phyloP scores from a whole-genome alignment of 1,139 yeast species.

The Sugiyamaella neomexicana region DNA sequence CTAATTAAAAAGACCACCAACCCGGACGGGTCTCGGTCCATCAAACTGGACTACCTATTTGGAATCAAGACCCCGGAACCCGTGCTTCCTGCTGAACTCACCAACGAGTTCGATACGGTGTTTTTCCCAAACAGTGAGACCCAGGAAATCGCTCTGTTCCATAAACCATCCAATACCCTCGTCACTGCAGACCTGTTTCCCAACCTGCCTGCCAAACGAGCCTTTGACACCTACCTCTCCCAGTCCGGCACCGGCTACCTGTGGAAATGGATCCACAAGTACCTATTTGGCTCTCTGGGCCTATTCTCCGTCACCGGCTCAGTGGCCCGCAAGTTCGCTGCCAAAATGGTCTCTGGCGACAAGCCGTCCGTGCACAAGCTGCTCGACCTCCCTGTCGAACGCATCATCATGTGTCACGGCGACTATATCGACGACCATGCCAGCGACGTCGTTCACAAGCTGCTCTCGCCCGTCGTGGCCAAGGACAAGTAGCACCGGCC shows the following conservation, averaged over 20 bases:
- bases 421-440: constrained; percentile 48
- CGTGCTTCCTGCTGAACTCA: constrained; percentile 32
- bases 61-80: constrained; percentile 33
- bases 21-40: constrained; percentile 32
- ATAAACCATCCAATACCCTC: constrained; percentile 48
- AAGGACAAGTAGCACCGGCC: constrained; percentile 11
- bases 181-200: constrained; percentile 60
- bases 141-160: constrained; percentile 56
- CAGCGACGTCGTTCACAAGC: constrained; percentile 1
- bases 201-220: constrained; percentile 49
- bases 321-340: not conserved
- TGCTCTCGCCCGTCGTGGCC: constrained; percentile 5
- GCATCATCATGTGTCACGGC: constrained; percentile 60
- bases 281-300: not conserved
- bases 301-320: constrained; percentile 7
- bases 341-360: constrained; percentile 3
- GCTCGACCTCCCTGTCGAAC: constrained; percentile 39
- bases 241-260: constrained; percentile 4
- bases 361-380: not conserved
- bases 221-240: constrained; percentile 33
- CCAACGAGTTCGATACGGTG: constrained; percentile 52
- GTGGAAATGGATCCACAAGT: constrained; percentile 7
- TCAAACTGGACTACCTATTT: constrained; percentile 44
- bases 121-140: constrained; percentile 55
- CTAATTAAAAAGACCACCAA: constrained; percentile 36